Evolutionary conservation across 2,329 filamentous ascomycete genomes (phyloP), one percentile per base, ranked within the genome.

Genomic region (Talaromyces sp.): DNA sequence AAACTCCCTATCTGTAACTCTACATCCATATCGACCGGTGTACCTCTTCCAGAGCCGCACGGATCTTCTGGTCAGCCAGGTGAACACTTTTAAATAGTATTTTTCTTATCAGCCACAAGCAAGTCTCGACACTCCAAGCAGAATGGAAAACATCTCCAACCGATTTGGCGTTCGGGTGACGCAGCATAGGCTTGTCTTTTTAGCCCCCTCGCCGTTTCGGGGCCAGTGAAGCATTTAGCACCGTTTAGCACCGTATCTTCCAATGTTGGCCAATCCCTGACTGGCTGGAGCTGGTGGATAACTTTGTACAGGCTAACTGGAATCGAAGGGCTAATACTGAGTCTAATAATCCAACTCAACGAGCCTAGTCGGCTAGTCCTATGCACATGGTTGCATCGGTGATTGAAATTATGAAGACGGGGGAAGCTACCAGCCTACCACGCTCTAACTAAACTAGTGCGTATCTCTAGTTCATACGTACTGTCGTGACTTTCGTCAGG

Each of bases 181-280:
- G 19, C 35, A 48, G 33, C 33, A 24, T 50, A 19, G 35, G 35
- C 35, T 22, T 27, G n/a, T 35, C 37, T 62, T 62, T 61, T 62
- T 24, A 54, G 60, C 60, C 60, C 60, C 60, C 43, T 52, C 56
- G 56, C 48, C 35, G 48, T 35, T 43, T 62, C 60, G 60, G 60
- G 60, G 60, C 45, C 60, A 50, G 41, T 62, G 33, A 50, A 62
- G 60, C 45, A 62, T 62, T 54, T 60, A 60, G 58, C 57, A 60
- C 41, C 24, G 27, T 33, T 61, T 61, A 61, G 59, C 47, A 54
- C 60, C 22, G 13, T 48, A 37, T 35, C 33, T 39, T 37, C 24
- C 33, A n/a, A 37, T 56, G 33, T 22, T 33, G 19, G 33, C 52
- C 11, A 37, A 39, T 56, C 10, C n/a, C n/a, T 56, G 33, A 39